These are phyloP conservation scores for Amylocarpus encephaloides DNA, from an alignment of 2,329 filamentous ascomycete genomes.

Conservation along the genomic window DNA sequence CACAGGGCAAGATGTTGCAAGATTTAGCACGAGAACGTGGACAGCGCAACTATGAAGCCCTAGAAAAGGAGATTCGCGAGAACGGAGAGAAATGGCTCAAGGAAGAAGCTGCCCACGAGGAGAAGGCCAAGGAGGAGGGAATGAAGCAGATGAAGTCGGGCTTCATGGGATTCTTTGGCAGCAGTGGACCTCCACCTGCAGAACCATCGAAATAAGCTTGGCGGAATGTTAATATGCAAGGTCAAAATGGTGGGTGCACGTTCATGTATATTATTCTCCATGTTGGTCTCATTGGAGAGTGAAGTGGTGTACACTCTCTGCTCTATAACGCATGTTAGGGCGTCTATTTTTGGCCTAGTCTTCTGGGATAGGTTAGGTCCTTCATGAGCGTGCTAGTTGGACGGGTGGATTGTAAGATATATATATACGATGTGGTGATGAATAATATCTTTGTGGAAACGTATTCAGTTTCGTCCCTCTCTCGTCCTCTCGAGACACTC, in stretches of 20 bases:
- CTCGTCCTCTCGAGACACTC: too few relatives aligned
- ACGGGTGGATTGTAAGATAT: background rate
- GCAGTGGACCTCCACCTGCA: background rate
- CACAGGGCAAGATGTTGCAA: slow-evolving; percentile 94
- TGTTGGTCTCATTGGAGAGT: background rate
- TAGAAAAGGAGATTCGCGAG: slow-evolving; percentile 86
- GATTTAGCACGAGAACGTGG: slow-evolving; percentile 91
- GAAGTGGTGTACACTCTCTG: background rate
- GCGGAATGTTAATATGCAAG: background rate
- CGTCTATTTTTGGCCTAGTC: background rate
- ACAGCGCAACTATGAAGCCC: slow-evolving; percentile 78
- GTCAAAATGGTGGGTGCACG: background rate
- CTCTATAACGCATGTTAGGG: background rate
- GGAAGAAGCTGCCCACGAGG: slow-evolving; percentile 64
- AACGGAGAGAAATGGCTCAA: slow-evolving; percentile 95
- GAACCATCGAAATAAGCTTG: background rate
- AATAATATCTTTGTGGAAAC: background rate
- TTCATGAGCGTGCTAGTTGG: background rate
- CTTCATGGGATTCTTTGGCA: slow-evolving; percentile 53
- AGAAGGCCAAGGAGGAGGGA: slow-evolving; percentile 41
- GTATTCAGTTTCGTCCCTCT: background rate
- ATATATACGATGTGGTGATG: background rate
- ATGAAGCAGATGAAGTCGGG: slow-evolving; percentile 49
- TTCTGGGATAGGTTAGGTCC: background rate
- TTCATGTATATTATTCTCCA: slow-evolving; percentile 2